Conservation (phyloP, 2,329 filamentous ascomycete species). For the Claviceps sp. region DNA sequence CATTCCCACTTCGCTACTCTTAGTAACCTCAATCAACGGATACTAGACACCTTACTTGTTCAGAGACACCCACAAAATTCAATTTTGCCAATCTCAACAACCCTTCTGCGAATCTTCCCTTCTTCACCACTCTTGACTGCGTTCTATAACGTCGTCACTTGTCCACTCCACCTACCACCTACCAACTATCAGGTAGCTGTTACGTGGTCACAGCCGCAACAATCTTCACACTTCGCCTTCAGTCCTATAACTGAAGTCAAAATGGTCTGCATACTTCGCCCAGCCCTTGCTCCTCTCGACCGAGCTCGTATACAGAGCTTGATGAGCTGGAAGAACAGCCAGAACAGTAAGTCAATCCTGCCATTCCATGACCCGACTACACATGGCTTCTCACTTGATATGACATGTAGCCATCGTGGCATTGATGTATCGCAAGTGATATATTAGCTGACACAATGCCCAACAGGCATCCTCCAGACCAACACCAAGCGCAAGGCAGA, state of each 20-base stretch:
- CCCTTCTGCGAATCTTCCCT: too few species aligned
- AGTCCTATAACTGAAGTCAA: constrained; percentile 1
- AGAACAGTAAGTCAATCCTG: constrained; percentile 46
- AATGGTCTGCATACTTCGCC: constrained; percentile 47
- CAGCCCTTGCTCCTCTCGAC: constrained; percentile 65
- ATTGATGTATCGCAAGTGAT: neutral
- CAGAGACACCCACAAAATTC: too few species aligned
- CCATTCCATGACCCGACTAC: neutral
- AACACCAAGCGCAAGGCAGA: constrained; percentile 46
- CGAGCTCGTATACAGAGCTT: constrained; percentile 55
- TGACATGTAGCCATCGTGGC: neutral
- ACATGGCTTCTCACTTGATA: too few species aligned
- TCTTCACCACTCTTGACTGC: too few species aligned
- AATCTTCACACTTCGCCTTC: neutral
- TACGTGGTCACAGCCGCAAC: neutral
- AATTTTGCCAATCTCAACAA: too few species aligned
- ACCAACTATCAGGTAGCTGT: too few species aligned
- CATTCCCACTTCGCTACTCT: too few species aligned
- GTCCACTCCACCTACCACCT: too few species aligned
- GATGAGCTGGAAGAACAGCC: constrained; percentile 64
- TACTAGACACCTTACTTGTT: too few species aligned
- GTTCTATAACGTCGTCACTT: too few species aligned
- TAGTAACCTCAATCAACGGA: too few species aligned
- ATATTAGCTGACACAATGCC: neutral
- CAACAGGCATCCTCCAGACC: constrained; percentile 27